Evolutionary conservation across 108 stramenopile genomes (phyloP), one percentile per base, ranked within the genome.

Genomic region (Epithemia pelagica): DNA sequence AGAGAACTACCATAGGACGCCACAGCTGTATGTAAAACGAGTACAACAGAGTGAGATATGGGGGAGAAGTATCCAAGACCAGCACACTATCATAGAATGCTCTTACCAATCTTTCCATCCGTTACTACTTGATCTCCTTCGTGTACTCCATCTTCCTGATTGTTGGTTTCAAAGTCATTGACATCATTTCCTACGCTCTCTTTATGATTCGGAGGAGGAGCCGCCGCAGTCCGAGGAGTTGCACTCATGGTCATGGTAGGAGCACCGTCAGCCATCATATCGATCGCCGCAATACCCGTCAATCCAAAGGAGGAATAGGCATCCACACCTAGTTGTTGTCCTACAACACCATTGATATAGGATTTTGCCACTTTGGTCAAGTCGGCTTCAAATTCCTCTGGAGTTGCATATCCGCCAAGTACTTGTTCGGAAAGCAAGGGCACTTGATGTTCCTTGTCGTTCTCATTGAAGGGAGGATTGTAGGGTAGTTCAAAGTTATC

Each of bases 91-190:
- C n/a, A n/a, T n/a, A n/a, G n/a, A n/a, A n/a, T n/a, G n/a, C n/a
- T 3, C 55, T 2, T 56, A 61, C 60, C 70, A 21, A 70, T 37
- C 20, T 23, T 69, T 25, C 85, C 82, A 52, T 86, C 74, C 0
- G 80, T 76, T 66, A 82, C 82, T 27, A 80, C 59, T 1, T 71
- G n/a, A 64, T 83, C 82, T 0, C 66, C 76, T 59, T 76, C 71
- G 33, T 83, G 80, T 2, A 83, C 78, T 32, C 59, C 70, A 23
- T 59, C 46, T 71, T 82, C 85, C 55, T 87, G 85, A 32, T 83
- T 82, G 69, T 87, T 83, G n/a, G 79, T 81, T 21, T 52, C 78
- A 68, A 64, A 87, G 58, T 62, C 58, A 30, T 60, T 72, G 21
- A 52, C 52, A 20, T 52, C 20, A 52, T 52, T 20, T 52, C 52